phyloP scores from a whole-genome alignment of 148 eudicot genomes.

The Camellia sinensis region DNA sequence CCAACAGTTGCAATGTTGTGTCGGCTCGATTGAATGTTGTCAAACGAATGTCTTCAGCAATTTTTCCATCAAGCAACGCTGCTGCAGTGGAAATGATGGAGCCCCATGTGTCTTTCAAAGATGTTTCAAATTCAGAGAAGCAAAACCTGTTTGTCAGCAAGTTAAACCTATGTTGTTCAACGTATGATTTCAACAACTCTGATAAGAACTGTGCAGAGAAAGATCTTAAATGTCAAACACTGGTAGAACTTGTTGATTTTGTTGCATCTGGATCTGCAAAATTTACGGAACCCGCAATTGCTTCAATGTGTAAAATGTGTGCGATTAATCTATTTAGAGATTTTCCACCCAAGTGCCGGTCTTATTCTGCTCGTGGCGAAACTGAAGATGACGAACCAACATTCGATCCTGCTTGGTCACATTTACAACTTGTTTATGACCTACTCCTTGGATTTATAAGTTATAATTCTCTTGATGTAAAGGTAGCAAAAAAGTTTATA shows the following conservation, averaged over 20 bases:
- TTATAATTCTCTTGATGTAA: conserved; percentile 36
- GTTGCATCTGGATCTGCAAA: conserved; percentile 44
- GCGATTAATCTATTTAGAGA: conserved; percentile 43
- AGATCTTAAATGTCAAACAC: conserved; percentile 37
- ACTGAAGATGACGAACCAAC: conserved; percentile 46
- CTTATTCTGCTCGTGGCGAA: conserved; percentile 29
- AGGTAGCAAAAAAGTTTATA: conserved; percentile 41
- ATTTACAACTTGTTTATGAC: conserved; percentile 53
- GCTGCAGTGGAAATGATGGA: conserved; percentile 38
- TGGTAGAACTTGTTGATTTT: conserved; percentile 45
- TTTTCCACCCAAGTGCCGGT: conserved; percentile 39
- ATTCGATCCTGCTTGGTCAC: conserved; percentile 54
- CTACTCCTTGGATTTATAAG: conserved; percentile 39
- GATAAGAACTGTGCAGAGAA: conserved; percentile 31
- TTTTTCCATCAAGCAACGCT: conserved; percentile 41
- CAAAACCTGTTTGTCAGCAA: conserved; percentile 40
- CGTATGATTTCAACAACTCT: conserved; percentile 40
- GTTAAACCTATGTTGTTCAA: conserved; percentile 40
- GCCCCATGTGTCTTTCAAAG: conserved; percentile 43
- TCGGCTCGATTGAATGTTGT: conserved; percentile 35
- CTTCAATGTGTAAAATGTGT: conserved; percentile 47
- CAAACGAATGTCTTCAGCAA: conserved; percentile 47
- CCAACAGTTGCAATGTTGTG: conserved; percentile 32
- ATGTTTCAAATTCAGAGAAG: conserved; percentile 40
- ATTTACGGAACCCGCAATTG: conserved; percentile 38